These are phyloP conservation scores for Aspergillus haitiensis DNA, from an alignment of 495 filamentous ascomycete genomes.

Conservation along the genomic window DNA sequence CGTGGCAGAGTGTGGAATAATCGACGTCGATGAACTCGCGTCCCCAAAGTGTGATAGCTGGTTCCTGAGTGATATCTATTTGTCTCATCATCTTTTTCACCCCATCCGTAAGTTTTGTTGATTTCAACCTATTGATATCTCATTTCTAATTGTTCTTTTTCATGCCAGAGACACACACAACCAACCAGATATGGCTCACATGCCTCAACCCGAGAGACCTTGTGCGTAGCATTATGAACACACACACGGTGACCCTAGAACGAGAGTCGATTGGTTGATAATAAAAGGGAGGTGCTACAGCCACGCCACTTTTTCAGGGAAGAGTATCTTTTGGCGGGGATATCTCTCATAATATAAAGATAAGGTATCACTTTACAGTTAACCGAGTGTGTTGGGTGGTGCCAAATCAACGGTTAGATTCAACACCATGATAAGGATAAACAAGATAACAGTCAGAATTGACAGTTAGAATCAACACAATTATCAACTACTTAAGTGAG, in stretches of 20 bases:
- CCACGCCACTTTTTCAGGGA: too few species aligned
- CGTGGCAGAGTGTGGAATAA: background rate
- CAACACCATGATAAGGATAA: too few species aligned
- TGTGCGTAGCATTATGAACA: background rate
- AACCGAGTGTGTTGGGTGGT: too few species aligned
- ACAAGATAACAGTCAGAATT: too few species aligned
- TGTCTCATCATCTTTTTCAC: conserved; percentile 5
- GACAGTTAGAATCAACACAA: too few species aligned
- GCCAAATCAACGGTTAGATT: too few species aligned
- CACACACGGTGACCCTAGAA: background rate
- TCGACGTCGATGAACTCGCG: background rate
- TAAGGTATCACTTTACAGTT: too few species aligned
- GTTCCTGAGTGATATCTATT: conserved; percentile 2
- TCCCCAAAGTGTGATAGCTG: background rate
- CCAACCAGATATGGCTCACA: conserved; percentile 8
- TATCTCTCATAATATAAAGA: too few species aligned
- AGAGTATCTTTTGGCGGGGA: too few species aligned
- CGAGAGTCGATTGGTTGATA: background rate
- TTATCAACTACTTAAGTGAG: too few species aligned
- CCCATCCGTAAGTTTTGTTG: conserved; percentile 3
- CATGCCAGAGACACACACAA: background rate
- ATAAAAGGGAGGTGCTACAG: too few species aligned
- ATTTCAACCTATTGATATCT: background rate
- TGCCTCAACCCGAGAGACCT: background rate
- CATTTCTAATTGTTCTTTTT: conserved; percentile 3